These are phyloP conservation scores for Aspergillus fischeri DNA, from an alignment of 2,329 filamentous ascomycete genomes.

Conservation along the genomic window DNA sequence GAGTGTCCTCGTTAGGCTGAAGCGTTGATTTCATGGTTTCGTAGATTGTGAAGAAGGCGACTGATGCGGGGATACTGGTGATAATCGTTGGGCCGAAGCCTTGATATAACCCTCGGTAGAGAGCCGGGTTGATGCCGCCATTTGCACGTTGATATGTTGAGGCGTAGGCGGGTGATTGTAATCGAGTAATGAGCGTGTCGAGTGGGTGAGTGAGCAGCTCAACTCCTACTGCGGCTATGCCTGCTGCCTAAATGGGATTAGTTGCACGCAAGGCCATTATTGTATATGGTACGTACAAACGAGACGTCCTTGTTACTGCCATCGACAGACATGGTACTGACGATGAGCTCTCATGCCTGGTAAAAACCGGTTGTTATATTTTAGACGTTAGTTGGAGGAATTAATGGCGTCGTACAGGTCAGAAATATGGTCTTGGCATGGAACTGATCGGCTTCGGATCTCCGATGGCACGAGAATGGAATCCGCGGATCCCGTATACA, in stretches of 20 bases:
- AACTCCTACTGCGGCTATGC: background rate
- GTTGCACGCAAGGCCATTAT: background rate
- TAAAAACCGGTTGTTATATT: too few relatives aligned
- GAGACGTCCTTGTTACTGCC: background rate
- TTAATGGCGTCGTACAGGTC: too few relatives aligned
- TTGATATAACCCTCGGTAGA: background rate
- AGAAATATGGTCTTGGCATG: too few relatives aligned
- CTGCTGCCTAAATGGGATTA: background rate
- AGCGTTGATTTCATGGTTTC: background rate
- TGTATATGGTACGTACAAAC: background rate
- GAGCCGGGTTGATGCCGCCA: background rate
- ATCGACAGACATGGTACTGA: background rate
- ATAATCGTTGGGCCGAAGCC: background rate
- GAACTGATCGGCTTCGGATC: too few relatives aligned
- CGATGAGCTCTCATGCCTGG: too few relatives aligned
- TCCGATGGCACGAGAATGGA: too few relatives aligned
- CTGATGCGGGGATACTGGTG: background rate
- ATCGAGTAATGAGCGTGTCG: background rate
- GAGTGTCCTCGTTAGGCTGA: background rate
- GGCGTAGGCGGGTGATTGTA: background rate
- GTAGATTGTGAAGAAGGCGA: background rate
- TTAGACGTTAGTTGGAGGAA: too few relatives aligned
- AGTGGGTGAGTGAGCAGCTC: background rate
- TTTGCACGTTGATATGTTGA: background rate
- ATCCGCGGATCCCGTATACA: too few relatives aligned